A percentile compares a stretch with the other conserved stretches of the same genome.
These are phyloP conservation scores for Tolypocladium pustulatum DNA, from an alignment of 2,329 filamentous ascomycete genomes.

Conservation along the genomic window DNA sequence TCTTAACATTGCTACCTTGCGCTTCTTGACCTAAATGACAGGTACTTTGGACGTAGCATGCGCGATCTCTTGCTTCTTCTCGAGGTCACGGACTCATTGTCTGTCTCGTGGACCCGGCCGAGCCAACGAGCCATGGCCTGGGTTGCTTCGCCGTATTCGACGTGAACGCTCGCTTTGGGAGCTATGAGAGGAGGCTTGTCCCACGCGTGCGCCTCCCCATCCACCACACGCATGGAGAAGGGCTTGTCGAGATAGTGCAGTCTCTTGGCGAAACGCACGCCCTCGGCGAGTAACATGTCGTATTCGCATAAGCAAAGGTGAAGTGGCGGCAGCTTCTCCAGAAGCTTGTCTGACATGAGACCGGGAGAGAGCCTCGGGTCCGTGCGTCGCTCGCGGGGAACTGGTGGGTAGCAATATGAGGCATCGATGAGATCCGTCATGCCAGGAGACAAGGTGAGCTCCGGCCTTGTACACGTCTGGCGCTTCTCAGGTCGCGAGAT, in stretches of 20 bases:
- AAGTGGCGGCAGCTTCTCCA: conserved; percentile 41
- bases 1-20: conserved; percentile 10
- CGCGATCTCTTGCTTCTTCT: conserved; percentile 20
- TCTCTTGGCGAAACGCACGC: conserved; percentile 49
- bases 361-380: conserved; percentile 49
- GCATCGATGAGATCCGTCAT: conserved; percentile 55
- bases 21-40: conserved; percentile 21
- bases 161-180: conserved; percentile 30
- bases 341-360: conserved; percentile 40
- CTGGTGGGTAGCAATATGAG: conserved; percentile 46
- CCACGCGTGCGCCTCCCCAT: conserved; percentile 37
- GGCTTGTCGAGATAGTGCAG: conserved; percentile 27
- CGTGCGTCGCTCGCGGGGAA: conserved; percentile 30
- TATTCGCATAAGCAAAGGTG: conserved; percentile 53
- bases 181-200: conserved; percentile 34
- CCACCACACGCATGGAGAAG: conserved; percentile 30
- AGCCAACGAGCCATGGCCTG: conserved; percentile 30
- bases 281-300: conserved; percentile 54
- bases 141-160: conserved; percentile 35
- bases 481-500: conserved; percentile 45
- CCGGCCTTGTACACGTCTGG: conserved; percentile 39
- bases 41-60: conserved; percentile 19
- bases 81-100: conserved; percentile 23
- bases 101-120: conserved; percentile 24
- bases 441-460: conserved; percentile 44